Evolutionary conservation across 2,329 filamentous ascomycete genomes (phyloP).

Genomic region (Septoria linicola): DNA sequence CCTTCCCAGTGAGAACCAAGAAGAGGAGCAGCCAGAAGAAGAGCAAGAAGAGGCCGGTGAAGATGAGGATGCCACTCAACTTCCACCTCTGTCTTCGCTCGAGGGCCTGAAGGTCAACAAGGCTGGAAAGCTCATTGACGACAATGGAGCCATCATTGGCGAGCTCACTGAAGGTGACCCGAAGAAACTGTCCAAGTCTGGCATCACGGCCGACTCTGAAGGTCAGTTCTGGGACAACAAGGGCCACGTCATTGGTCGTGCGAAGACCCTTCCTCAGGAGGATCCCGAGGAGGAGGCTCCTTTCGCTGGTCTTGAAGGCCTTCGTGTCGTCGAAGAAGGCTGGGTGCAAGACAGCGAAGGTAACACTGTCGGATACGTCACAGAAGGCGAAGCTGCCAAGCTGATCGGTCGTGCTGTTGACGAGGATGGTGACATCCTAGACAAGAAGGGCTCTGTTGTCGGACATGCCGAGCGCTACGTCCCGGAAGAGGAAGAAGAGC

Average conservation of each 20-base stretch:
- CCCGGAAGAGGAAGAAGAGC: constrained; percentile 61
- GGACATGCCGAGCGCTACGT: constrained; percentile 57
- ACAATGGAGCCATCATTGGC: constrained; percentile 48
- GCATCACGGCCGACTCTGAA: constrained; percentile 46
- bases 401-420: constrained; percentile 52
- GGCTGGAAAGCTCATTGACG: constrained; percentile 51
- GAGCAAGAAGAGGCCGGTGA: constrained; percentile 38
- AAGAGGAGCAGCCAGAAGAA: constrained; percentile 36
- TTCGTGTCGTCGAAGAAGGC: constrained; percentile 51
- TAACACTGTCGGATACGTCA: constrained; percentile 50
- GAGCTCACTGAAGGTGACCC: constrained; percentile 53
- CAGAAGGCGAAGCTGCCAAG: constrained; percentile 53
- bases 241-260: constrained; percentile 53
- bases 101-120: constrained; percentile 53
- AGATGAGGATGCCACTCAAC: constrained; percentile 38
- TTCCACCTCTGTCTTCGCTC: constrained; percentile 51
- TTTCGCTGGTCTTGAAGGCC: constrained; percentile 53
- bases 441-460: constrained; percentile 55
- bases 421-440: constrained; percentile 54
- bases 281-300: constrained; percentile 50
- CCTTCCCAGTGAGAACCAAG: constrained; percentile 41
- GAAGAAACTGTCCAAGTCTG: constrained; percentile 54
- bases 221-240: constrained; percentile 57
- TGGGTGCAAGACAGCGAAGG: constrained; percentile 52
- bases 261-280: constrained; percentile 49